Evolutionary conservation across 768 basidiomycete species (phyloP).

Genomic region (Dioszegia crocea): DNA sequence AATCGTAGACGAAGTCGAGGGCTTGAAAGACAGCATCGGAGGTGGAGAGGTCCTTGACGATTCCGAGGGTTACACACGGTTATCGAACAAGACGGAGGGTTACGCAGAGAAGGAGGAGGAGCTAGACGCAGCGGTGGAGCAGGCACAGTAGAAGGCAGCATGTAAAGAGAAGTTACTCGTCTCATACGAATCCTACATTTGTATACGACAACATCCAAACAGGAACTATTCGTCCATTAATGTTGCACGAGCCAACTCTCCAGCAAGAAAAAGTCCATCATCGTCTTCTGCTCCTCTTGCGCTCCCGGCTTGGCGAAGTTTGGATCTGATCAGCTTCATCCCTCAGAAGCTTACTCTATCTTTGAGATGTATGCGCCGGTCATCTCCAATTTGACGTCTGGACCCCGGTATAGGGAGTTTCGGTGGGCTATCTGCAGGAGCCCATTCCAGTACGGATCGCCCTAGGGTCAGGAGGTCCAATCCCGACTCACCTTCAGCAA

Average conservation of each 20-base stretch:
- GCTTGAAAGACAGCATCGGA: slow-evolving; percentile 44
- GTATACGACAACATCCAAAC: too few relatives aligned
- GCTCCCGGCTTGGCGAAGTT: not conserved
- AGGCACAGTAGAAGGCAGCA: not conserved
- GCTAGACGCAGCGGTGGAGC: slow-evolving; percentile 18
- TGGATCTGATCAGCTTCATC: slow-evolving; percentile 4
- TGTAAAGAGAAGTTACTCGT: not conserved
- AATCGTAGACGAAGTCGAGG: slow-evolving; percentile 41
- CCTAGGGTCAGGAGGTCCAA: slow-evolving; percentile 32
- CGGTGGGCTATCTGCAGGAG: slow-evolving; percentile 45
- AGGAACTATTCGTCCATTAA: not conserved
- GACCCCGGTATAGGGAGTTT: slow-evolving; percentile 34
- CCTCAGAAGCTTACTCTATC: slow-evolving; percentile 28
- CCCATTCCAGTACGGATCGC: slow-evolving; percentile 48
- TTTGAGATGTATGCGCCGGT: slow-evolving; percentile 35
- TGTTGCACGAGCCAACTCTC: slow-evolving; percentile 5
- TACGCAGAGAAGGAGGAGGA: slow-evolving; percentile 28
- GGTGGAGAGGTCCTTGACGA: slow-evolving; percentile 44
- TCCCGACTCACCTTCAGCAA: slow-evolving; percentile 41
- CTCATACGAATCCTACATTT: not conserved
- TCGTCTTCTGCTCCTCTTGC: not conserved
- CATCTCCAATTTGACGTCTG: slow-evolving; percentile 20
- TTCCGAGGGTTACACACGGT: slow-evolving; percentile 45
- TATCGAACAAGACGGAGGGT: slow-evolving; percentile 28
- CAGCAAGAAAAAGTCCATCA: slow-evolving; percentile 7